phyloP scores from a whole-genome alignment of 2,329 filamentous ascomycete genomes.

The Ploettnerulaceae sp. region DNA sequence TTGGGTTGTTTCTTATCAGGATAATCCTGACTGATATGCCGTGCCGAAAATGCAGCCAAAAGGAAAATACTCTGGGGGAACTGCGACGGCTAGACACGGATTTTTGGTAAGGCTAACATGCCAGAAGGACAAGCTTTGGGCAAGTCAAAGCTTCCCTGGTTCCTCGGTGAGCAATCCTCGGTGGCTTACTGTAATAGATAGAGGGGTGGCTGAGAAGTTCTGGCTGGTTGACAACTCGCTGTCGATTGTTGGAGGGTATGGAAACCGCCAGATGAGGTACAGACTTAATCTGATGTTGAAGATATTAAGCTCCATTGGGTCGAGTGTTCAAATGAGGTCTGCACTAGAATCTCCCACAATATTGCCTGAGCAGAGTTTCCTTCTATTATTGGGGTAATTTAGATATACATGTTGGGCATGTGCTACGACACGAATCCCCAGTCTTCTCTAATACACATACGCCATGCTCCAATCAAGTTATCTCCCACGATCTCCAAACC shows the following conservation, averaged over 20 bases:
- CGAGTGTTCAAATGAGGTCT: too few relatives aligned
- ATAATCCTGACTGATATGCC: neutral
- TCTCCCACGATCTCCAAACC: slow-evolving; percentile 12
- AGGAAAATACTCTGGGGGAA: neutral
- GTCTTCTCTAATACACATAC: slow-evolving; percentile 16
- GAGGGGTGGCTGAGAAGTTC: neutral
- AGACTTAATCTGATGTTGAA: too few relatives aligned
- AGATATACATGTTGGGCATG: slow-evolving; percentile 22
- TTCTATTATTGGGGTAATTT: slow-evolving; percentile 17
- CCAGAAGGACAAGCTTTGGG: neutral
- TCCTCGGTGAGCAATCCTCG: neutral
- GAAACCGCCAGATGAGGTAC: too few relatives aligned
- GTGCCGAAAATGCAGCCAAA: neutral
- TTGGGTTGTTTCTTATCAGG: neutral
- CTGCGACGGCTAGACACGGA: too few relatives aligned
- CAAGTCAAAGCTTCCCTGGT: neutral
- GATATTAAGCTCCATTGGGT: neutral
- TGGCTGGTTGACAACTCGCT: neutral
- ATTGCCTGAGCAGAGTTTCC: slow-evolving; percentile 20
- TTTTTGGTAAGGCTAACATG: slow-evolving; percentile 2
- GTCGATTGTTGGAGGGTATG: neutral
- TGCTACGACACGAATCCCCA: neutral
- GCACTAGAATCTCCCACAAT: neutral
- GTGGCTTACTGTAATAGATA: neutral
- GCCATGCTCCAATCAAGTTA: slow-evolving; percentile 20